Evolutionary conservation across 345 rosid species (phyloP), one percentile per base, ranked within the genome.

Genomic region (Corchorus capsularis): DNA sequence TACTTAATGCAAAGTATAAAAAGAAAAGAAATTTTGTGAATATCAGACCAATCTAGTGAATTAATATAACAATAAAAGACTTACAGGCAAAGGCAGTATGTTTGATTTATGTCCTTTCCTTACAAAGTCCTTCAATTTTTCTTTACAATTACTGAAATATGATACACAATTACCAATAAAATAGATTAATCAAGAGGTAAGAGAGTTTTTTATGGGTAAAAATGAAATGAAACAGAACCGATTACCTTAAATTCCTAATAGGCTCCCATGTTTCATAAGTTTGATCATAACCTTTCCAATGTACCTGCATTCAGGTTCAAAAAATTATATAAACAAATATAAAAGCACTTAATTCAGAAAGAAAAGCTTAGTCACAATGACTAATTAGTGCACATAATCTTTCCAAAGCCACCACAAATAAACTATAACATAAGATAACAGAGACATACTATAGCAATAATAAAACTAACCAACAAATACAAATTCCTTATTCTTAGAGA

Each of bases 201-300:
- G 16, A 12, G 12, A 70, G 8, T 8, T 20, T 19, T 1, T 11
- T 20, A 19, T 49, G 22, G 32, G 6, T 37, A 13, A 14, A 73
- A 50, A n/a, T 41, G 43, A 13, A 8, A 32, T 69, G 20, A 83
- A 35, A 52, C 5, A 32, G 27, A 50, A n/a, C n/a, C n/a, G n/a
- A n/a, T 74, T 73, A 92, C 97, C 89, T 70, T 34, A 92, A 81
- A 2, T 90, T 89, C 10, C 79, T 77, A 14, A 89, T 72, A 34
- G 95, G 93, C 66, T 92, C 98, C 97, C 93, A 92, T 0, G 91
- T 75, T 57, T 92, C 91, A 72, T 85, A 71, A 11, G 73, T 78
- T 32, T 87, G 77, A 3, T 85, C 89, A 59, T 89, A 93, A 32
- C 82, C 83, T 75, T 79, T 80, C 98, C 96, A 90, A 6, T 82